phyloP scores from a whole-genome alignment of 2,329 filamentous ascomycete genomes.

The Cytospora paraplurivora region DNA sequence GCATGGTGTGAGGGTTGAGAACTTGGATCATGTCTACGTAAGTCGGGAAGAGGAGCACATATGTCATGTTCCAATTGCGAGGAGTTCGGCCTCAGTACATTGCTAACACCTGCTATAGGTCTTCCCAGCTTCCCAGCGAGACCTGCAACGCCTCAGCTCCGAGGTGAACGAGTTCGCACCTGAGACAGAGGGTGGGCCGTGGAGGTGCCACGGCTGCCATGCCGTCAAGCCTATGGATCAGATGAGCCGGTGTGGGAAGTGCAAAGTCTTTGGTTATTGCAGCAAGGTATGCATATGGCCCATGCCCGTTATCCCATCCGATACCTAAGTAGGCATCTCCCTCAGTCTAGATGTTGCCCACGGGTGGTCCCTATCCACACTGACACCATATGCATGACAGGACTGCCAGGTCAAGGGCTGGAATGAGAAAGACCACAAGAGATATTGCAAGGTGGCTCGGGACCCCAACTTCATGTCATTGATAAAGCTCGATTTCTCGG shows the following conservation, averaged over 20 bases:
- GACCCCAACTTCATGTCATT: slow-evolving; percentile 29
- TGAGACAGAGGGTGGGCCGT: neutral
- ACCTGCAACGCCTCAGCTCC: neutral
- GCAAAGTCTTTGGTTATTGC: slow-evolving; percentile 11
- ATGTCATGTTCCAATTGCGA: too few species aligned
- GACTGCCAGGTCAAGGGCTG: slow-evolving; percentile 33
- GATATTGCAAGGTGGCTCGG: slow-evolving; percentile 31
- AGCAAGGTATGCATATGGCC: slow-evolving; percentile 10
- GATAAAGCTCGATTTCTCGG: slow-evolving; percentile 29
- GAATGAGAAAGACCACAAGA: slow-evolving; percentile 32
- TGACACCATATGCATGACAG: slow-evolving; percentile 11
- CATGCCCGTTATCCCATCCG: too few species aligned
- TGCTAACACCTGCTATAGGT: neutral
- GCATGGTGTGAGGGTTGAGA: slow-evolving; percentile 13
- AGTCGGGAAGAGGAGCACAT: neutral
- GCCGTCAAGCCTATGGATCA: neutral
- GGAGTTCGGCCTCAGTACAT: neutral
- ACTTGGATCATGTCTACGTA: slow-evolving; percentile 11
- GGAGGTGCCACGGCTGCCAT: slow-evolving; percentile 21
- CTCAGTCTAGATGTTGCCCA: too few species aligned
- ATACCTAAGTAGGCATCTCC: too few species aligned
- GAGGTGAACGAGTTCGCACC: neutral
- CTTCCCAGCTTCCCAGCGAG: neutral
- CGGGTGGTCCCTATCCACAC: neutral
- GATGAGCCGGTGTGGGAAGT: slow-evolving; percentile 16